A percentile compares a stretch with the other conserved stretches of the same genome.
These are phyloP conservation scores for Dorcoceras hygrometricum DNA, from an alignment of 257 asterid genomes.

Conservation along the genomic window DNA sequence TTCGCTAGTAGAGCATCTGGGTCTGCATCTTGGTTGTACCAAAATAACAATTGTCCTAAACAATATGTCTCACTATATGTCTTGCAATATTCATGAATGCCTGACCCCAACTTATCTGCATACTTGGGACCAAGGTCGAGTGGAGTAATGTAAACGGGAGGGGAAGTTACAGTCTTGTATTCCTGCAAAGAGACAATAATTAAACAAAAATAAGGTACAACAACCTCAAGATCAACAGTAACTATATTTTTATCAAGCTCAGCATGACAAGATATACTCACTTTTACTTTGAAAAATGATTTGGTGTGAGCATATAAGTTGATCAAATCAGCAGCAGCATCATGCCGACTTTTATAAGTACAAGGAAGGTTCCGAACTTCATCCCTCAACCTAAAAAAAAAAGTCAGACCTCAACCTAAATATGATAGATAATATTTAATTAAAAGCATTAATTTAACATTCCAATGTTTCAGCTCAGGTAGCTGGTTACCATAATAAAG, in stretches of 20 bases:
- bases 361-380: slow-evolving; percentile 94
- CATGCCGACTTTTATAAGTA: slow-evolving; percentile 83
- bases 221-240: slow-evolving; percentile 11
- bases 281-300: slow-evolving; percentile 66
- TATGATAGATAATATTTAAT: slow-evolving; percentile 22
- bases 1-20: slow-evolving; percentile 71
- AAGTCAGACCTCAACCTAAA: slow-evolving; percentile 94
- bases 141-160: slow-evolving; percentile 88
- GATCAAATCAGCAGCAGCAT: slow-evolving; percentile 99
- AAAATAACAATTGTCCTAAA: slow-evolving; percentile 85
- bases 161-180: slow-evolving; percentile 76
- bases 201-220: slow-evolving; percentile 18
- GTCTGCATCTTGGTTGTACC: slow-evolving; percentile 84
- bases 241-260: slow-evolving; percentile 7
- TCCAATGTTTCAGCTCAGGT: slow-evolving; percentile 9
- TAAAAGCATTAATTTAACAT: slow-evolving; percentile 2
- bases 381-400: slow-evolving; percentile 96
- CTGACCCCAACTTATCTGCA: slow-evolving; percentile 79
- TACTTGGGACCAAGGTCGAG: slow-evolving; percentile 91
- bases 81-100: slow-evolving; percentile 82
- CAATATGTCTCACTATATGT: slow-evolving; percentile 85
- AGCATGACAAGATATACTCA: slow-evolving; percentile 35
- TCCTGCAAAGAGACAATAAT: slow-evolving; percentile 49
- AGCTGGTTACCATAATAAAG: slow-evolving; percentile 75
- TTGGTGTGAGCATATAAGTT: slow-evolving; percentile 91